A percentile compares a stretch with the other conserved stretches of the same genome.
Evolutionary conservation across 768 basidiomycete species (phyloP).

Genomic region (Boletus vinaceobasis): DNA sequence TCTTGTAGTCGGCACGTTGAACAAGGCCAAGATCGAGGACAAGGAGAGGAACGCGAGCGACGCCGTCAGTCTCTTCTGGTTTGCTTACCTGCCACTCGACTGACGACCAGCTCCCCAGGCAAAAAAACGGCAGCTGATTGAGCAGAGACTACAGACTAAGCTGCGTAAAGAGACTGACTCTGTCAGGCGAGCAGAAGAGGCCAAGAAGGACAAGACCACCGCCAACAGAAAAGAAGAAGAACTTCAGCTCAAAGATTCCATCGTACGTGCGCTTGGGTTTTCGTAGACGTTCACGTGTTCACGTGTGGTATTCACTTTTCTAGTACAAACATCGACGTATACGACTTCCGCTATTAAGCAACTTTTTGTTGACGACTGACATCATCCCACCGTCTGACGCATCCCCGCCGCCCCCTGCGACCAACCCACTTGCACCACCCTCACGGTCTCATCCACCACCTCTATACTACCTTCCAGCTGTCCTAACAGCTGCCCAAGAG

Average conservation of each 20-base stretch:
- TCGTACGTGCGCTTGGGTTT: conserved; percentile 46
- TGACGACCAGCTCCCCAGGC: conserved; percentile 45
- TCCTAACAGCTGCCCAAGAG: conserved; percentile 68
- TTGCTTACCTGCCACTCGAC: background rate
- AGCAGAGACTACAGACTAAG: conserved; percentile 82
- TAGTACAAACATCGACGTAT: conserved; percentile 73
- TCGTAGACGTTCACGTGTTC: background rate
- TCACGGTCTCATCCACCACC: conserved; percentile 72
- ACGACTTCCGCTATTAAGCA: conserved; percentile 68
- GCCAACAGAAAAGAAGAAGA: conserved; percentile 84
- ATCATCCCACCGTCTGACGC: conserved; percentile 44
- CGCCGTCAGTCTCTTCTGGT: conserved; percentile 47
- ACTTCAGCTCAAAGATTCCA: conserved; percentile 73
- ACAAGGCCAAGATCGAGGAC: conserved; percentile 85
- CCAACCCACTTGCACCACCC: conserved; percentile 43
- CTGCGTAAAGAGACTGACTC: conserved; percentile 81
- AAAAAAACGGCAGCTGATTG: conserved; percentile 78
- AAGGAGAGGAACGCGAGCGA: conserved; percentile 83
- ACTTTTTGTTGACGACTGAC: conserved; percentile 77
- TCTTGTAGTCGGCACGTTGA: conserved; percentile 75
- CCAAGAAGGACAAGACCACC: conserved; percentile 73
- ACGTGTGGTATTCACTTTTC: background rate
- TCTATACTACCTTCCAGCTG: conserved; percentile 70
- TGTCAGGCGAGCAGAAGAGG: conserved; percentile 82
- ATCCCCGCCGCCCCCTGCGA: conserved; percentile 24